These are phyloP conservation scores for Russula griseocarnosa DNA, from an alignment of 768 basidiomycete species.

Conservation along the genomic window DNA sequence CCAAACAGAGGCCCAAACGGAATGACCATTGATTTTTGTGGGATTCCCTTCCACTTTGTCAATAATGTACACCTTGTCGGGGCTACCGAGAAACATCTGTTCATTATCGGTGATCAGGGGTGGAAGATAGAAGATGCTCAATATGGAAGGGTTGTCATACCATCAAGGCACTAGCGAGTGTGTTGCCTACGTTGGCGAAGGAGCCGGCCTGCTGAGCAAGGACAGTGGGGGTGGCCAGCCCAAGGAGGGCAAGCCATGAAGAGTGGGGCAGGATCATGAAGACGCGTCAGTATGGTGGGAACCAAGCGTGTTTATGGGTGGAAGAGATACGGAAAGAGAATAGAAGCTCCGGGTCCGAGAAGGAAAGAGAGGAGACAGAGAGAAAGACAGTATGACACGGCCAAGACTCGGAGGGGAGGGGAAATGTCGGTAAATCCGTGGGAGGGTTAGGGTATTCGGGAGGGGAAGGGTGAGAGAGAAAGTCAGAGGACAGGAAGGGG, in stretches of 20 bases:
- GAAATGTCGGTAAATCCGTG: no score
- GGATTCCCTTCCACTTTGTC: conserved; percentile 11
- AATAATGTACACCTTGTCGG: conserved; percentile 17
- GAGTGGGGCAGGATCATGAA: background rate
- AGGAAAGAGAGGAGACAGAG: no score
- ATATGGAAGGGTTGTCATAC: background rate
- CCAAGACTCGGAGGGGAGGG: no score
- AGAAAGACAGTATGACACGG: no score
- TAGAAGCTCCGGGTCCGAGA: no score
- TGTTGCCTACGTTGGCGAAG: background rate
- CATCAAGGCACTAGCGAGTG: conserved; percentile 13
- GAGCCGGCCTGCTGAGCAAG: conserved; percentile 1
- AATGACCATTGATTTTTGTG: background rate
- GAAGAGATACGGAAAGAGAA: no score
- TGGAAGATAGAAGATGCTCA: rapidly evolving
- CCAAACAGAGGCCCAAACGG: conserved; percentile 8
- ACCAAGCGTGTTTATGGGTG: background rate
- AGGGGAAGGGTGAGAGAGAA: no score
- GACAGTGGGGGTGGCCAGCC: background rate
- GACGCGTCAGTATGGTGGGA: background rate
- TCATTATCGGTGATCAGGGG: background rate
- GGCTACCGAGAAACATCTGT: conserved; percentile 9
- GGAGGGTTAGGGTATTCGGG: no score
- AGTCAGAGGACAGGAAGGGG: no score
- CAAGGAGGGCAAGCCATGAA: conserved; percentile 8